Conservation (phyloP, 352 stramenopile genomes). For the Elongisporangium prolatum region DNA sequence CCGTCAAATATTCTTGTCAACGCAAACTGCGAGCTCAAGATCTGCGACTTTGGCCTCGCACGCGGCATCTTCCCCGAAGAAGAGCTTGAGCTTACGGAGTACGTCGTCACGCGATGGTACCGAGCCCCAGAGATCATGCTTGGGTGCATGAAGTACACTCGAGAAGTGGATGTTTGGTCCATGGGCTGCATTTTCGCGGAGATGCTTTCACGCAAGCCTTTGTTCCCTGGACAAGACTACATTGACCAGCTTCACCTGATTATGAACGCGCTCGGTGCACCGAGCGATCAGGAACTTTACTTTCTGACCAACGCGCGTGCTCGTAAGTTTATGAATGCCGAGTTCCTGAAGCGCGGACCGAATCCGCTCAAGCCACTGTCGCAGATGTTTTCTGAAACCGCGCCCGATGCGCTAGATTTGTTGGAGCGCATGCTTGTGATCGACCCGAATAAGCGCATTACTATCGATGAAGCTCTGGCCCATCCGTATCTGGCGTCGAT, state of each 20-base stretch:
- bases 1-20: constrained; percentile 97
- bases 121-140: constrained; percentile 85
- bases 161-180: constrained; percentile 91
- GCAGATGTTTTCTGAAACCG: constrained; percentile 70
- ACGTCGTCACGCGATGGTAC: constrained; percentile 82
- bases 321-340: constrained; percentile 81
- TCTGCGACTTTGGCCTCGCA: constrained; percentile 88
- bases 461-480: constrained; percentile 86
- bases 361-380: constrained; percentile 60
- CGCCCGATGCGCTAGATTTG: constrained; percentile 74
- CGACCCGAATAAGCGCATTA: constrained; percentile 89
- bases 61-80: constrained; percentile 80
- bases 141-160: constrained; percentile 84
- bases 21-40: constrained; percentile 87
- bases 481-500: constrained; percentile 89
- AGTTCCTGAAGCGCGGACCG: constrained; percentile 68
- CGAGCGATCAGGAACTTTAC: constrained; percentile 91
- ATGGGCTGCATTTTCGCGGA: constrained; percentile 99
- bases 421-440: constrained; percentile 92
- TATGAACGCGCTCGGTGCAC: constrained; percentile 94
- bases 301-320: constrained; percentile 94
- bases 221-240: constrained; percentile 95
- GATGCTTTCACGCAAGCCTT: constrained; percentile 95
- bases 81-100: constrained; percentile 59
- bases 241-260: constrained; percentile 97